phyloP scores from a whole-genome alignment of 306 rosid species.

The Fragaria iinumae region DNA sequence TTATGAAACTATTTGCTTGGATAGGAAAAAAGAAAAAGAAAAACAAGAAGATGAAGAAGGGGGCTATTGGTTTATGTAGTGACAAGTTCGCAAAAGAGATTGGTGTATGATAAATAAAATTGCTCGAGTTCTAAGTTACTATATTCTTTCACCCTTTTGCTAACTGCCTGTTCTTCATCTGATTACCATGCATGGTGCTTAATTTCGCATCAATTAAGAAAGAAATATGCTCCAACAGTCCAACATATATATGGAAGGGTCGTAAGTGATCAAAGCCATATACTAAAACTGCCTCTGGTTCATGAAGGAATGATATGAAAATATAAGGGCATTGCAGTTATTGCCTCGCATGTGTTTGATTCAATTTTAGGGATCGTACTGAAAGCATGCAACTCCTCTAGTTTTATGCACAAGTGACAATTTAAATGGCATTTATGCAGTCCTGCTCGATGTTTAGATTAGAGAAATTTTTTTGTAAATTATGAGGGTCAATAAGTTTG shows the following conservation, averaged over 20 bases:
- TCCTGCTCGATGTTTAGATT: too few relatives aligned
- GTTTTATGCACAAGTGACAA: too few relatives aligned
- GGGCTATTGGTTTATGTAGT: neutral
- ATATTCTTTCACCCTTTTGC: neutral
- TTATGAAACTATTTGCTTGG: neutral
- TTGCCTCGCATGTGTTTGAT: slow-evolving; percentile 6
- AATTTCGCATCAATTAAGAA: neutral
- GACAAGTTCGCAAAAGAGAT: neutral
- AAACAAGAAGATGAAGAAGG: neutral
- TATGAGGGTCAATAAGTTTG: too few relatives aligned
- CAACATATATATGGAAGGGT: neutral
- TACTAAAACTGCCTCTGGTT: neutral
- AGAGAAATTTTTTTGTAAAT: too few relatives aligned
- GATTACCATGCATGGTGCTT: too few relatives aligned
- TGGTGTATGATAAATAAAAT: neutral
- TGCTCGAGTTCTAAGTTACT: neutral
- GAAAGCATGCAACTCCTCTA: neutral
- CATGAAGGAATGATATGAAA: neutral
- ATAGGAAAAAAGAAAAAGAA: neutral
- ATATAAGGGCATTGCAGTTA: neutral
- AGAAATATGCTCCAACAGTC: neutral
- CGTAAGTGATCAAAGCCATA: neutral
- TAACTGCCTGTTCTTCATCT: neutral
- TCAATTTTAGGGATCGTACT: slow-evolving; percentile 4
- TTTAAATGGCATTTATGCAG: too few relatives aligned